phyloP scores from a whole-genome alignment of 495 filamentous ascomycete genomes.

The Penicillium antarcticum region DNA sequence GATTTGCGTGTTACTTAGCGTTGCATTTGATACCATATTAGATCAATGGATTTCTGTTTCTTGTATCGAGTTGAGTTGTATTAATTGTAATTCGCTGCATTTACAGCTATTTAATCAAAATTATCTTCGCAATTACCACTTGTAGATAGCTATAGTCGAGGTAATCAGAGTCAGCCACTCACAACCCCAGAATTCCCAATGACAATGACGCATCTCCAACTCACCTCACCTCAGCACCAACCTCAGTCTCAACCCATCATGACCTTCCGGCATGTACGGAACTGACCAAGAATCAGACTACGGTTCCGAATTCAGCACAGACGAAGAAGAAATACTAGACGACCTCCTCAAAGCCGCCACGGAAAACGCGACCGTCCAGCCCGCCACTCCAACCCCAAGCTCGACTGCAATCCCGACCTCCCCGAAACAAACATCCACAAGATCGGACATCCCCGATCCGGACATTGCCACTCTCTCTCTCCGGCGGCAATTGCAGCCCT shows the following conservation, averaged over 20 bases:
- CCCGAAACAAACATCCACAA: constrained; percentile 6
- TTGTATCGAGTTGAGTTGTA: not conserved
- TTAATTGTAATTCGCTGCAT: not conserved
- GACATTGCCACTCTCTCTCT: constrained; percentile 9
- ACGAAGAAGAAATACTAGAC: constrained; percentile 55
- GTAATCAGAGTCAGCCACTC: not conserved
- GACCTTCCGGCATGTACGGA: constrained; percentile 30
- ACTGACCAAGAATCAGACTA: constrained; percentile 45
- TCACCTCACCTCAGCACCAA: not conserved
- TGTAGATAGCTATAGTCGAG: not conserved
- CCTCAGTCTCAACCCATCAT: constrained; percentile 26
- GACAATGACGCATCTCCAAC: constrained; percentile 3
- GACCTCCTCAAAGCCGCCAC: constrained; percentile 39
- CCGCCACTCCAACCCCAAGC: constrained; percentile 5
- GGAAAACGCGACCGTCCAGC: constrained; percentile 20
- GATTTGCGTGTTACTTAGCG: constrained; percentile 6
- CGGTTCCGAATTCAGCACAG: constrained; percentile 67
- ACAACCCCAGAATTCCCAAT: constrained; percentile 2
- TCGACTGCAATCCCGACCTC: constrained; percentile 10
- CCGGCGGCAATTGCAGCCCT: constrained; percentile 8
- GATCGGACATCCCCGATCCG: not conserved
- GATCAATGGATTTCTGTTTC: constrained; percentile 13
- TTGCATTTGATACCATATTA: constrained; percentile 22
- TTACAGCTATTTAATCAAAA: not conserved
- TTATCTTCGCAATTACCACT: not conserved